Base-by-base conservation (phyloP, 2,329 filamentous ascomycete species). In the Xylaria sp. region DNA sequence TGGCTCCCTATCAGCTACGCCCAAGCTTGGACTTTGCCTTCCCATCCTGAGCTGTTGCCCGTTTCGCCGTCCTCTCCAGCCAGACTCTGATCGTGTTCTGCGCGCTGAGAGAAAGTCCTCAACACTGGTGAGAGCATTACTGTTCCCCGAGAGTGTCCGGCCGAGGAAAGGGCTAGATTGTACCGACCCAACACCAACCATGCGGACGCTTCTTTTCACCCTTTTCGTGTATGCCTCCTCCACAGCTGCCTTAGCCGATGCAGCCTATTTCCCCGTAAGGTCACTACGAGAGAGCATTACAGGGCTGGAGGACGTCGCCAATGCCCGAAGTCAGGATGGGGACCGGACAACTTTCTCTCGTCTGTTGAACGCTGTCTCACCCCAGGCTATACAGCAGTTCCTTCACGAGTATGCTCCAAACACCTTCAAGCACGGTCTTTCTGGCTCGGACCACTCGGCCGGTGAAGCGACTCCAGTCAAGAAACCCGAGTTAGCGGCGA, bases 361-460 rank as follows among this genome's bases (percentile, higher is more conserved):
- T 68, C 79, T 90, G 64, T 80, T 91, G 63, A 82, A 86, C 70
- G 83, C 84, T 28, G 81, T 90, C 65, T 87, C 90, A 25, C 85
- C 86, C 64, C 84, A 88, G 58, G 85, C 87, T 51, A 82, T 94
- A 63, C 90, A 93, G 78, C 86, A 87, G 56, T 87, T 92, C 63
- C 84, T 94, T 39, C 89, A 92, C 78, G 82, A 85, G 70, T 86
- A 90, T 74, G 83, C 90, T 63, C 86, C 88, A 55, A 84, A 86
- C 57, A 87, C 88, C 76, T 93, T 90, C 80, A 86, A 89, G 77
- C 87, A 92, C 76, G 91, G 91, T 68, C 85, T 92, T 65, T 92
- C 90, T 78, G 85, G 87, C 71, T 88, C 89, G 71, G 90, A 92
- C 75, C 85, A 84, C 73, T 83, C 85, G 12, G 90, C 90, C 32